These are phyloP conservation scores for Trichoderma sp. DNA, from an alignment of 2,329 filamentous ascomycete species.

Conservation along the genomic window DNA sequence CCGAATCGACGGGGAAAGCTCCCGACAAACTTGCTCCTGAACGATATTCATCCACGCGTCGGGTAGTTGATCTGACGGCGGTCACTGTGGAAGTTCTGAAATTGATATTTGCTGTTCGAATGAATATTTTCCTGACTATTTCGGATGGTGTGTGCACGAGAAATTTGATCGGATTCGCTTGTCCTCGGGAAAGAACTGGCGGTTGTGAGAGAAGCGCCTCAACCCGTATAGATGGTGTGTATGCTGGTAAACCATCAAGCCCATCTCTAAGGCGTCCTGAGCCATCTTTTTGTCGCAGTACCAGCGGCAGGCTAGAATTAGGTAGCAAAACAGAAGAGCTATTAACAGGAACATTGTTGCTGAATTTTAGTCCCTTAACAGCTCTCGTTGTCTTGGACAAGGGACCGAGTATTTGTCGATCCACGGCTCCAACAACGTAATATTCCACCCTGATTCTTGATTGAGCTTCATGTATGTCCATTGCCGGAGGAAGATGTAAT, in stretches of 20 bases:
- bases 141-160: neutral
- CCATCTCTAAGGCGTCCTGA: neutral
- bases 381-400: neutral
- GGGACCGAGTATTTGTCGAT: neutral
- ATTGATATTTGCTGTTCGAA: neutral
- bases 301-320: neutral
- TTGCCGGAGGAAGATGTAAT: neutral
- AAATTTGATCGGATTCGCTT: neutral
- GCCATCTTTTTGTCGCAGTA: neutral
- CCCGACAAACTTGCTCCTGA: neutral
- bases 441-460: neutral
- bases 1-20: neutral
- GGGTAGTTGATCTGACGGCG: neutral
- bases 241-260: neutral
- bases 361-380: neutral
- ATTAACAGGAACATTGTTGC: neutral
- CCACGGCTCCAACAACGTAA: neutral
- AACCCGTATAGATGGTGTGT: neutral
- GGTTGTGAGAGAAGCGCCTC: neutral
- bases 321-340: neutral
- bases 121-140: neutral
- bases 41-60: neutral
- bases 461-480: neutral
- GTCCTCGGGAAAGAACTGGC: neutral
- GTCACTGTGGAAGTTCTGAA: neutral